Base-by-base conservation (phyloP, 768 basidiomycete genomes). In the Rhodotorula toruloides region DNA sequence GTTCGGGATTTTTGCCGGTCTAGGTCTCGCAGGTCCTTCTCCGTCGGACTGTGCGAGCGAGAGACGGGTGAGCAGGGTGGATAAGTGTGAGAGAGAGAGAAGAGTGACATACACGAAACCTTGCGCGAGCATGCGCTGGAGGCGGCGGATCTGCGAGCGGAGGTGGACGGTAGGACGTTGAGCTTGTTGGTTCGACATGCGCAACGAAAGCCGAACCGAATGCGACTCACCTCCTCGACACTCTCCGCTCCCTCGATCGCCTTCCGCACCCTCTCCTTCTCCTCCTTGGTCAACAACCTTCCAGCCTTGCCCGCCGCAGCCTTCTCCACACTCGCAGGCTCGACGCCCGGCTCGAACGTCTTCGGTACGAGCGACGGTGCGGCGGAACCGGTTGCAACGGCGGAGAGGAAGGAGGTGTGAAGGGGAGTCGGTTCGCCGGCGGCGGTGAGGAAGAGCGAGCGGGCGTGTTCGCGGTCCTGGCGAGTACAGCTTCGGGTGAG, bases 241-340 rank as follows among this genome's bases (percentile, higher is more conserved):
- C 89, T 91, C 40, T 87, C 89, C n/a, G 91, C 91, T 69, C 85
- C 87, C 68, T 88, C 87, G 72, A 94, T 92, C 25, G 91, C 91
- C 39, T 85, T 84, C 77, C 86, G 87, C 68, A 94, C 89, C 69
- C 85, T 85, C 73, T 90, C 88, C 74, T 87, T 88, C 73, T 94
- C 91, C 76, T 92, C 90, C 76, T 89, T 89, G 34, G 89, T 90
- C 85, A 94, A 87, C 65, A 94, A 78, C 56, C 91, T 84, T 22
- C 91, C 91, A 3, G 89, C 88, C 75, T 87, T 89, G 29, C 74
- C 75, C 40, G 66, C 53, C 39, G 83, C 84, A 59, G 82, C 74
- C 32, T 79, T 75, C 27, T 81, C 78, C 8, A n/a, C n/a, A n/a
- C n/a, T n/a, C n/a, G 71, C 54, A 7, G 42, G 49, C 34, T 81